phyloP scores from a whole-genome alignment of 106 monocot genomes.

The Dactylorhiza incarnata region DNA sequence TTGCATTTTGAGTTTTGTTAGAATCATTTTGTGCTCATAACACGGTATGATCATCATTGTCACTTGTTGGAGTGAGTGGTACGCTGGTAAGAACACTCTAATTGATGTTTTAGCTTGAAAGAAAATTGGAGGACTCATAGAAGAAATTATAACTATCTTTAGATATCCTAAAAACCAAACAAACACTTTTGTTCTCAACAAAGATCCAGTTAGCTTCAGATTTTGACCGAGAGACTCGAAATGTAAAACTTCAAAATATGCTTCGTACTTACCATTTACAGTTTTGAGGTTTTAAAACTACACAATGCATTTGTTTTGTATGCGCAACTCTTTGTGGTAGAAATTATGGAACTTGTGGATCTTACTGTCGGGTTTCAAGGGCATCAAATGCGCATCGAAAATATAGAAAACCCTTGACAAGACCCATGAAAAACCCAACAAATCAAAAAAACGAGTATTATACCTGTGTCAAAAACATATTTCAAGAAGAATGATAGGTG shows the following conservation, averaged over 20 bases:
- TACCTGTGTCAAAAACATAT: no score
- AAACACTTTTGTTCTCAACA: slow-evolving; percentile 82
- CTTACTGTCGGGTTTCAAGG: no score
- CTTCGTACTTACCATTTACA: not conserved
- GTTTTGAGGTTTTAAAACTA: slow-evolving; percentile 1
- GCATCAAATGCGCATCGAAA: no score
- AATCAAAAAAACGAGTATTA: no score
- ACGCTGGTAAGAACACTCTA: slow-evolving; percentile 98
- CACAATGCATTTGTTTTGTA: not conserved
- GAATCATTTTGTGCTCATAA: no score
- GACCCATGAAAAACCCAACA: no score
- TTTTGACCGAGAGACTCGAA: slow-evolving; percentile 55
- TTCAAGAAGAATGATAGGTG: no score
- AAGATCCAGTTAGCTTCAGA: slow-evolving; percentile 79
- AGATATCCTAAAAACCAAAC: slow-evolving; percentile 95
- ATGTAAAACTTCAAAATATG: slow-evolving; percentile 25
- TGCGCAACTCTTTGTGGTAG: slow-evolving; percentile 85
- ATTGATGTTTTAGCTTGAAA: slow-evolving; percentile 99
- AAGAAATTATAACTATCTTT: slow-evolving; percentile 81
- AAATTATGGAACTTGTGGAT: slow-evolving; percentile 98
- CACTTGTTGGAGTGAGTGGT: slow-evolving; percentile 95
- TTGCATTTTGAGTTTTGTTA: no score
- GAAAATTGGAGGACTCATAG: slow-evolving; percentile 90
- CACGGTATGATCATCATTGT: no score
- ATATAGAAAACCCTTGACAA: no score